phyloP scores from a whole-genome alignment of 1,139 yeast species.

The Protomyces gravidus region DNA sequence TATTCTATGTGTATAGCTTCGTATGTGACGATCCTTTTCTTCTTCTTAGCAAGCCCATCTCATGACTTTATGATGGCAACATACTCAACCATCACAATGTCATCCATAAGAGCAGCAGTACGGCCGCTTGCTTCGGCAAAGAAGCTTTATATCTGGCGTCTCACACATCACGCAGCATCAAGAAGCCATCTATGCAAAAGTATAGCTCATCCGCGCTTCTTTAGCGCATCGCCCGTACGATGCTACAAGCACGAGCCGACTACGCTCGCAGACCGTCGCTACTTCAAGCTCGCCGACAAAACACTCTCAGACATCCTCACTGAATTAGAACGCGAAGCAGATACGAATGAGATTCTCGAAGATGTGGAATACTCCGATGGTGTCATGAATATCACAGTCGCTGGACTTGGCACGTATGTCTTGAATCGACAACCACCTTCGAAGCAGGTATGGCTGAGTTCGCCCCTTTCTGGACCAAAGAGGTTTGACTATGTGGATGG shows the following conservation, averaged over 20 bases:
- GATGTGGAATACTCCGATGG: conserved; percentile 50
- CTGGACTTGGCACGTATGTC: conserved; percentile 73
- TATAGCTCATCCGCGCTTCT: conserved; percentile 1
- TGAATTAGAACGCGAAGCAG: conserved; percentile 19
- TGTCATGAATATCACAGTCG: conserved; percentile 65
- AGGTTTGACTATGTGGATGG: conserved; percentile 42
- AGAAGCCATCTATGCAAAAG: too few relatives aligned
- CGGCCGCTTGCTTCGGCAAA: too few relatives aligned
- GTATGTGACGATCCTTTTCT: not conserved
- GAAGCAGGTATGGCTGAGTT: conserved; percentile 86
- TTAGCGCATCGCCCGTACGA: not conserved
- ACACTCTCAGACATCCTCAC: conserved; percentile 9
- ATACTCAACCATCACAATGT: too few relatives aligned
- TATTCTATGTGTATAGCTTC: not conserved
- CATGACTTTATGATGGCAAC: too few relatives aligned
- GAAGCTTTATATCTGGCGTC: too few relatives aligned
- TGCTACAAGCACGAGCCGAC: conserved; percentile 16
- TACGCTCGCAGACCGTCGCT: conserved; percentile 13
- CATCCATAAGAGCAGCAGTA: too few relatives aligned
- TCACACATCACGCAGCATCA: too few relatives aligned
- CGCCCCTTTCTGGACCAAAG: conserved; percentile 92
- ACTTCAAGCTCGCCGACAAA: conserved; percentile 23
- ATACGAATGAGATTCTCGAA: conserved; percentile 1
- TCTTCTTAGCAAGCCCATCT: too few relatives aligned
- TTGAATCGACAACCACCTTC: conserved; percentile 93